These are phyloP conservation scores for Strigomonas galati DNA, from an alignment of 208 protist species.

Conservation along the genomic window DNA sequence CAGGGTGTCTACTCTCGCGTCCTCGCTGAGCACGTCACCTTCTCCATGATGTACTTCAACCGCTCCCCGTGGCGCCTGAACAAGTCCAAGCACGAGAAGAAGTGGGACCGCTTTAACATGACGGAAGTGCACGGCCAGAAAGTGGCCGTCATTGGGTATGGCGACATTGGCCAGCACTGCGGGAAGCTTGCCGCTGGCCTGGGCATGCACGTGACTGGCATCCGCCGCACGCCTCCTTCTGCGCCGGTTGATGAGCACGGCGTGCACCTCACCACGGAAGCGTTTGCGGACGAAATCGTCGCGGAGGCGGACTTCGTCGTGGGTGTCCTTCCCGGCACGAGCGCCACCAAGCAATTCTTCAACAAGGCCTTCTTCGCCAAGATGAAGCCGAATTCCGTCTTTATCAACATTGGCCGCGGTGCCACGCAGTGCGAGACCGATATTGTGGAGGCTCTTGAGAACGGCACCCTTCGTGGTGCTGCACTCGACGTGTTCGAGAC, in stretches of 20 bases:
- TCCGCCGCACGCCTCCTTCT: slow-evolving; percentile 38
- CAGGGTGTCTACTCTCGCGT: slow-evolving; percentile 62
- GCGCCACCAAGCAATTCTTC: slow-evolving; percentile 71
- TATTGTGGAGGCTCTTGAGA: slow-evolving; percentile 55
- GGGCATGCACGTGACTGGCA: slow-evolving; percentile 76
- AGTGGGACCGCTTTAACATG: slow-evolving; percentile 81
- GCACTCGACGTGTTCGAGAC: slow-evolving; percentile 79
- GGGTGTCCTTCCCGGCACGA: slow-evolving; percentile 68
- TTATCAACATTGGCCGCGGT: slow-evolving; percentile 88
- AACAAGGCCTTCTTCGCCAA: slow-evolving; percentile 61
- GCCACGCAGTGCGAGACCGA: slow-evolving; percentile 62
- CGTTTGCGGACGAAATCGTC: slow-evolving; percentile 43
- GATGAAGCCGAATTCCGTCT: slow-evolving; percentile 78
- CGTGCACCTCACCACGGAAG: slow-evolving; percentile 45
- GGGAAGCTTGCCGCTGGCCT: slow-evolving; percentile 37
- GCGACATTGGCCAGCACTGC: slow-evolving; percentile 66
- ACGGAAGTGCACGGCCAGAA: slow-evolving; percentile 51
- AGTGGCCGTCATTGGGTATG: slow-evolving; percentile 80
- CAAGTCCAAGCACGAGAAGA: slow-evolving; percentile 40
- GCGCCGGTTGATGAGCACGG: slow-evolving; percentile 51
- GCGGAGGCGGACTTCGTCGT: slow-evolving; percentile 84
- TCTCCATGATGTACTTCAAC: slow-evolving; percentile 86
- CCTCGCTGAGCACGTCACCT: slow-evolving; percentile 77
- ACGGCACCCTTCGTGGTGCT: slow-evolving; percentile 55
- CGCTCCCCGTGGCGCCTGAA: slow-evolving; percentile 60